Evolutionary conservation across 1,139 yeast genomes (phyloP).

Genomic region (Pichia norvegensis): DNA sequence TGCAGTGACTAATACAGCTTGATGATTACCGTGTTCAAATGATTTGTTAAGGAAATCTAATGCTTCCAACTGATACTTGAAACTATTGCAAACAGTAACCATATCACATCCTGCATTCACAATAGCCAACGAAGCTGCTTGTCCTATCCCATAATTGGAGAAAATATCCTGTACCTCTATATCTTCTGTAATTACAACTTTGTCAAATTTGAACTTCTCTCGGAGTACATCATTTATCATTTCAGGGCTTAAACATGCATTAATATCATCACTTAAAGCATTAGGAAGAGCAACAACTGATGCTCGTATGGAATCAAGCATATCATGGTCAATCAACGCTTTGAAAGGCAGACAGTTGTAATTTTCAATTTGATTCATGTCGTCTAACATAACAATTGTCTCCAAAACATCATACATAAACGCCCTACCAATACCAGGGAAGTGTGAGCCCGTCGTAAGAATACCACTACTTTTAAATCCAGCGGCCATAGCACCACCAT

Average conservation of each 20-base stretch:
- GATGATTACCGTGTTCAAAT: slow-evolving; percentile 45
- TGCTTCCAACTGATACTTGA: slow-evolving; percentile 52
- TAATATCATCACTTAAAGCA: slow-evolving; percentile 52
- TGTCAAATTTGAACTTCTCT: slow-evolving; percentile 46
- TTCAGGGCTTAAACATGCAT: slow-evolving; percentile 57
- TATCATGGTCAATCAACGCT: slow-evolving; percentile 39
- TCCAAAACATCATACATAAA: slow-evolving; percentile 52
- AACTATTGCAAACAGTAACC: slow-evolving; percentile 55
- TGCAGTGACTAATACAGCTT: slow-evolving; percentile 34
- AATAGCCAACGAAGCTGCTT: slow-evolving; percentile 52
- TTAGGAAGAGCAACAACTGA: slow-evolving; percentile 70
- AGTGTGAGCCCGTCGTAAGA: slow-evolving; percentile 54
- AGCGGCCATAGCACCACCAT: slow-evolving; percentile 46
- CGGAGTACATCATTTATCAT: slow-evolving; percentile 48
- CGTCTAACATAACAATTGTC: slow-evolving; percentile 52
- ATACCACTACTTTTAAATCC: slow-evolving; percentile 54
- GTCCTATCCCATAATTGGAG: slow-evolving; percentile 57
- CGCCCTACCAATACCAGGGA: slow-evolving; percentile 62
- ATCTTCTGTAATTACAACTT: slow-evolving; percentile 58
- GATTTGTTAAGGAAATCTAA: slow-evolving; percentile 49
- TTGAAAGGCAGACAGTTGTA: slow-evolving; percentile 49
- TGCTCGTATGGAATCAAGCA: slow-evolving; percentile 50
- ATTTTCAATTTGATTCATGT: slow-evolving; percentile 45
- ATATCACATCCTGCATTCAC: slow-evolving; percentile 61
- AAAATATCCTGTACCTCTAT: slow-evolving; percentile 59